These are phyloP conservation scores for Hemisphaericaspora lyxosophila DNA, from an alignment of 1,139 yeast genomes.

Conservation along the genomic window DNA sequence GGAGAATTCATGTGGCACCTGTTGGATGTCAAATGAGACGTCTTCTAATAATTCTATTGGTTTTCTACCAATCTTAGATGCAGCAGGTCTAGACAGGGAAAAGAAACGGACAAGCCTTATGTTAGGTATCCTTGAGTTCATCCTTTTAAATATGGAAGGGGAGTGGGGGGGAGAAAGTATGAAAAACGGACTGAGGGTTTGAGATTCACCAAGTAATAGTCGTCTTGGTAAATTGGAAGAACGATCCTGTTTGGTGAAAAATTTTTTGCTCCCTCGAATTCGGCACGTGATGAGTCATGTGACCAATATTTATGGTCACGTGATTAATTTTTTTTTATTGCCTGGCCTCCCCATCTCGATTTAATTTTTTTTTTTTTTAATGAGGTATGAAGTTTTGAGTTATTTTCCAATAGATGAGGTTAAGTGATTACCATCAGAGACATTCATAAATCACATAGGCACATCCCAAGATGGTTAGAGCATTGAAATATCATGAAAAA, in stretches of 20 bases:
- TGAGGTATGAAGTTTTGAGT: background rate
- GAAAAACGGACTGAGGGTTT: background rate
- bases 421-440: too few species aligned
- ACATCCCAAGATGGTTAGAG: conserved; percentile 72
- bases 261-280: background rate
- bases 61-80: conserved; percentile 44
- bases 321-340: too few species aligned
- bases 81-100: conserved; percentile 24
- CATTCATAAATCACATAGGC: background rate
- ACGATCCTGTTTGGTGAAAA: background rate
- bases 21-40: conserved; percentile 34
- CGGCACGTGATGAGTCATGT: background rate
- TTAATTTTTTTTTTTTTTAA: background rate
- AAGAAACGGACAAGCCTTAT: conserved; percentile 17
- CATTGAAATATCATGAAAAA: conserved; percentile 91
- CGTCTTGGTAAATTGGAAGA: background rate
- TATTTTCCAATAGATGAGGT: background rate
- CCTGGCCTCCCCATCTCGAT: background rate
- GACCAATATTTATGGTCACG: background rate
- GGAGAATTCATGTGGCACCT: conserved; percentile 44
- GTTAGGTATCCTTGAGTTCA: conserved; percentile 3
- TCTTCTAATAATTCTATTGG: conserved; percentile 36
- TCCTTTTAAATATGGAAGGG: too few species aligned
- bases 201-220: background rate
- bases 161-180: background rate